Percentiles rank a stretch among this genome's conserved stretches.
Evolutionary conservation across 1,139 yeast species (phyloP).

Genomic region (Pneumocystis canis): DNA sequence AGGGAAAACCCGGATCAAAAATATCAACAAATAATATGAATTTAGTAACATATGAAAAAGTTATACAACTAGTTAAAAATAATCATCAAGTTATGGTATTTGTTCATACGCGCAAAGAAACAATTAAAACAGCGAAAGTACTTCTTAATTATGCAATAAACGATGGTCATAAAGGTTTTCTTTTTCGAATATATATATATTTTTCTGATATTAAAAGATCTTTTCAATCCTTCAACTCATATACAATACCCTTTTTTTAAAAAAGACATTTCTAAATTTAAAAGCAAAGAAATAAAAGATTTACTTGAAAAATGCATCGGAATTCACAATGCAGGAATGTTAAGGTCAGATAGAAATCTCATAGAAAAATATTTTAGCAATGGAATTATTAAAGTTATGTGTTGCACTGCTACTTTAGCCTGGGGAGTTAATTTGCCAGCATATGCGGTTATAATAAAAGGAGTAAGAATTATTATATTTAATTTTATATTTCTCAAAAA

Average conservation of each 20-base stretch:
- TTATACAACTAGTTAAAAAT: conserved; percentile 46
- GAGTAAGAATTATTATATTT: conserved; percentile 23
- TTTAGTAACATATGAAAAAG: conserved; percentile 59
- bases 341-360: conserved; percentile 75
- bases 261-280: conserved; percentile 58
- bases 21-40: conserved; percentile 69
- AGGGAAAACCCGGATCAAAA: conserved; percentile 66
- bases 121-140: conserved; percentile 64
- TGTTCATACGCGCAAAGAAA: conserved; percentile 90
- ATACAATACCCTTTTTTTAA: conserved; percentile 35
- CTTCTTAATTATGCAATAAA: conserved; percentile 57
- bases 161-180: conserved; percentile 29
- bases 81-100: conserved; percentile 94
- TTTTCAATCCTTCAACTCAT: conserved; percentile 49
- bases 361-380: conserved; percentile 74
- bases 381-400: conserved; percentile 78
- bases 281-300: conserved; percentile 69
- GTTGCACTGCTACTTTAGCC: conserved; percentile 95
- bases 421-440: conserved; percentile 99
- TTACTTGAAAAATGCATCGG: conserved; percentile 76
- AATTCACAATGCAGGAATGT: conserved; percentile 94
- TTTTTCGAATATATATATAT: conserved; percentile 3
- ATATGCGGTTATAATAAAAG: conserved; percentile 89
- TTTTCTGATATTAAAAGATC: conserved; percentile 17
- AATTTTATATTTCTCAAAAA: neutral